A percentile compares a stretch with the other conserved stretches of the same genome.
phyloP scores from a whole-genome alignment of 129 eudicot genomes.

The Artemisia annua region DNA sequence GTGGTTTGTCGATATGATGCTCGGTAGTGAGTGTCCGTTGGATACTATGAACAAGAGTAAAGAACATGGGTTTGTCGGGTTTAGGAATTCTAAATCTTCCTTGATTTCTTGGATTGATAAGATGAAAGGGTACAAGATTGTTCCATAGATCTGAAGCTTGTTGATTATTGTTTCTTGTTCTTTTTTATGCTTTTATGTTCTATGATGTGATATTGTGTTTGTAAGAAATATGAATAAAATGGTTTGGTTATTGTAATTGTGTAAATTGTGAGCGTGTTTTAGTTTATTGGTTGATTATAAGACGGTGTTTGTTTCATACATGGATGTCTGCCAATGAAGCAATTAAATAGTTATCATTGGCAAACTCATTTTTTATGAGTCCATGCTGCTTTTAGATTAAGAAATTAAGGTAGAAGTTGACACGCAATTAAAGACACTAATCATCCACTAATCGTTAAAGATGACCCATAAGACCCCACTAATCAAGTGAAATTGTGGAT shows the following conservation, averaged over 20 bases:
- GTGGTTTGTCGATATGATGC: conserved; percentile 66
- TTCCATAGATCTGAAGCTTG: conserved; percentile 40
- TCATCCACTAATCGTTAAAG: no score
- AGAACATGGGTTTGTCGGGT: conserved; percentile 86
- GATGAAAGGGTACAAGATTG: conserved; percentile 69
- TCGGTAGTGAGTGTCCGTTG: conserved; percentile 32
- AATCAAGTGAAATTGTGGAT: no score
- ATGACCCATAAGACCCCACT: no score
- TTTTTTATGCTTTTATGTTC: neutral
- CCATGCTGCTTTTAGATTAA: no score
- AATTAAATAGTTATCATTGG: no score
- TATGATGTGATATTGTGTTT: conserved; percentile 15
- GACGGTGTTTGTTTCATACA: no score
- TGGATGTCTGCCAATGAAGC: no score
- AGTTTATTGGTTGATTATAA: neutral
- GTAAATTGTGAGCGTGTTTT: neutral
- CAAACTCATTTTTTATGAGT: no score
- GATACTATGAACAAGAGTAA: conserved; percentile 86
- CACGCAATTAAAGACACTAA: no score
- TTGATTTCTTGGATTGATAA: conserved; percentile 71
- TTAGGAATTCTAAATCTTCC: conserved; percentile 60
- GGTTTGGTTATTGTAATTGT: neutral
- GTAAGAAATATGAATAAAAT: conserved; percentile 30
- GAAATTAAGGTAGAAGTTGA: no score
- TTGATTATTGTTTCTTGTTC: conserved; percentile 7